A percentile compares a stretch with the other conserved stretches of the same genome.
Conservation (phyloP, 306 rosid species). For the Cotoneaster glaucophyllus region DNA sequence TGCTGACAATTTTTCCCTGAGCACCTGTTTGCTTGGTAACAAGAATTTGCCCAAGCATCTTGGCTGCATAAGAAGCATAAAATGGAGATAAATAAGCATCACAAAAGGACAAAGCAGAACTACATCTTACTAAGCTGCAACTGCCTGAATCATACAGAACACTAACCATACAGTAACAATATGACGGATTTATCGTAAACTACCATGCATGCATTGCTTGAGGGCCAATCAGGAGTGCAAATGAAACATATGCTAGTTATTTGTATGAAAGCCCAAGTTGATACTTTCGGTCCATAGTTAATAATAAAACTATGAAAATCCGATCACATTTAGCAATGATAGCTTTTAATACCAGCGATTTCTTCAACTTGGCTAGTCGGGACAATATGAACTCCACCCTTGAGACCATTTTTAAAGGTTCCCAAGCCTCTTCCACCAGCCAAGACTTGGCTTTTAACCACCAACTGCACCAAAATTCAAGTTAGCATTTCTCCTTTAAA, state of each 20-base stretch:
- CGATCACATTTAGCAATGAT: background rate
- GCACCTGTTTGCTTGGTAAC: conserved; percentile 98
- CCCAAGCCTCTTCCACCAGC: conserved; percentile 99
- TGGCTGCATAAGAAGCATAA: conserved; percentile 41
- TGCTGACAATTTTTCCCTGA: conserved; percentile 90
- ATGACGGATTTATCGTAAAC: background rate
- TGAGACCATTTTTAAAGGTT: conserved; percentile 79
- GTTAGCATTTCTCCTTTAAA: conserved; percentile 19
- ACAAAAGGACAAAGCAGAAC: background rate
- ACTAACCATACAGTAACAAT: background rate
- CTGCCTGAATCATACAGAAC: background rate
- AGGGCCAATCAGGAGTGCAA: background rate
- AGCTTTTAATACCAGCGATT: conserved; percentile 62
- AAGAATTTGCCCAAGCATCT: conserved; percentile 96
- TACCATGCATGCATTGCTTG: background rate
- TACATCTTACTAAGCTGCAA: background rate
- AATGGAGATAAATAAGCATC: background rate
- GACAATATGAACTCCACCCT: conserved; percentile 97
- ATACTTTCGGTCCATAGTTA: background rate
- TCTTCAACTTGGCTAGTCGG: conserved; percentile 81
- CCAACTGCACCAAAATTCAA: conserved; percentile 42
- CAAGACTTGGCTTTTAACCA: conserved; percentile 71
- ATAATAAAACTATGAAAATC: background rate
- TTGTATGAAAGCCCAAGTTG: background rate
- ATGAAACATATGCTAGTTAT: background rate